A percentile compares a stretch with the other conserved stretches of the same genome.
Conservation (phyloP, 352 stramenopile species). For the Pythium dissimile region DNA sequence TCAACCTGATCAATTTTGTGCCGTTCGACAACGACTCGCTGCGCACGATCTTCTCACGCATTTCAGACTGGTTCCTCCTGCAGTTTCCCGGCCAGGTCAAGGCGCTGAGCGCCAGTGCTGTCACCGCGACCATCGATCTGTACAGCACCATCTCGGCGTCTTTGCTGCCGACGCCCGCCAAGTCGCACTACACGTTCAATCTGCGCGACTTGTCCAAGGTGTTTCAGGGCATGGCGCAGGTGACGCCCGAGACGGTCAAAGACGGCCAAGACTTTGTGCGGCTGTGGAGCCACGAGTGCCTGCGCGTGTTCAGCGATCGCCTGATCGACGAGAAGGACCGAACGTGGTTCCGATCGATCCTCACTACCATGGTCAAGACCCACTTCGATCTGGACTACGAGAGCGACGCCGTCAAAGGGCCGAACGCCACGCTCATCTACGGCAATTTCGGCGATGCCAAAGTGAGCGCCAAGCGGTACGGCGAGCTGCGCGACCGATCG, state of each 20-base stretch:
- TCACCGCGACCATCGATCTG: slow-evolving; percentile 88
- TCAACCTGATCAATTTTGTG: slow-evolving; percentile 93
- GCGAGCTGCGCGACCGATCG: slow-evolving; percentile 82
- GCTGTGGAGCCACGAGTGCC: slow-evolving; percentile 91
- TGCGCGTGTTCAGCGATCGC: slow-evolving; percentile 90
- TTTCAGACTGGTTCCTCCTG: slow-evolving; percentile 89
- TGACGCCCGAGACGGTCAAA: slow-evolving; percentile 68
- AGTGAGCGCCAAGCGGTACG: slow-evolving; percentile 71
- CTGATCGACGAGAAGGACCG: slow-evolving; percentile 89
- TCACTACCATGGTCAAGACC: slow-evolving; percentile 63
- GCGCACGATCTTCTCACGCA: slow-evolving; percentile 83
- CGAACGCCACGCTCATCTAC: slow-evolving; percentile 80
- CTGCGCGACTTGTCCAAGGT: slow-evolving; percentile 92
- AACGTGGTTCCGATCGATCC: slow-evolving; percentile 75
- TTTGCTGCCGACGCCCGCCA: slow-evolving; percentile 90
- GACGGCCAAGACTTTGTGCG: slow-evolving; percentile 86
- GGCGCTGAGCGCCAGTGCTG: slow-evolving; percentile 55
- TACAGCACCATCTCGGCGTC: slow-evolving; percentile 90
- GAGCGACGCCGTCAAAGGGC: slow-evolving; percentile 45
- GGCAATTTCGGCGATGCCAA: slow-evolving; percentile 88
- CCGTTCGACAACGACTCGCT: slow-evolving; percentile 89
- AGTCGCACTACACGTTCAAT: slow-evolving; percentile 96
- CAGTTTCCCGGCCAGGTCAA: slow-evolving; percentile 84
- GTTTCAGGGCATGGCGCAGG: slow-evolving; percentile 90
- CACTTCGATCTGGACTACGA: slow-evolving; percentile 84